These are phyloP conservation scores for Pseudogymnoascus sp. DNA, from an alignment of 2,329 filamentous ascomycete species.

Conservation along the genomic window DNA sequence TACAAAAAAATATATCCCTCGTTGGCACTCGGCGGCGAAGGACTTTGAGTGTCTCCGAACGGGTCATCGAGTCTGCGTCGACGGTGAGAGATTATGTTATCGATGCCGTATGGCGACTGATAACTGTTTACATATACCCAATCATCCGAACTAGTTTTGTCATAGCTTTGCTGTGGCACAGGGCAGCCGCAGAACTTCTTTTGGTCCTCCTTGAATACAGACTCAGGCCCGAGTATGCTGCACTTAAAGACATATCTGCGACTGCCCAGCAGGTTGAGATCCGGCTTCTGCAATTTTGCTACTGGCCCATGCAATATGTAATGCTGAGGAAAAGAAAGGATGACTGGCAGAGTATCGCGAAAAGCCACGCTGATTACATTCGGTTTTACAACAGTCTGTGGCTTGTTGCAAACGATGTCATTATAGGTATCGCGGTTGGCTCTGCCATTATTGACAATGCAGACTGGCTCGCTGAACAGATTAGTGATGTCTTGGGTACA, in stretches of 20 bases:
- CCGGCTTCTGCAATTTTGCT: conserved; percentile 93
- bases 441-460: conserved; percentile 97
- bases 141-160: conserved; percentile 66
- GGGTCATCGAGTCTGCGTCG: conserved; percentile 86
- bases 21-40: conserved; percentile 75
- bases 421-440: conserved; percentile 92
- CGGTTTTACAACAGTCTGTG: conserved; percentile 98
- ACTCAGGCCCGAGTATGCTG: conserved; percentile 65
- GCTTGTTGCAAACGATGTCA: conserved; percentile 97
- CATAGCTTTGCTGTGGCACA: conserved; percentile 69
- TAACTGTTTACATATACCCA: conserved; percentile 70
- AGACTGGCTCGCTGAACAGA: conserved; percentile 69
- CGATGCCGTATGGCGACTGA: conserved; percentile 59
- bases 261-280: conserved; percentile 98
- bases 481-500: conserved; percentile 64
- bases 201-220: conserved; percentile 79
- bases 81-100: conserved; percentile 72
- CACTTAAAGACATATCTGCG: conserved; percentile 89
- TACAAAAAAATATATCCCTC: conserved; percentile 84
- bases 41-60: conserved; percentile 84
- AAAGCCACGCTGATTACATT: conserved; percentile 94
- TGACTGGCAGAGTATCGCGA: conserved; percentile 93
- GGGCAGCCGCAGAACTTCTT: conserved; percentile 71
- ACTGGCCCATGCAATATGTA: conserved; percentile 95
- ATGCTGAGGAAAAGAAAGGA: conserved; percentile 82